Evolutionary conservation across 768 basidiomycete genomes (phyloP), one percentile per base, ranked within the genome.

Genomic region (Hypsizygus marmoreus): DNA sequence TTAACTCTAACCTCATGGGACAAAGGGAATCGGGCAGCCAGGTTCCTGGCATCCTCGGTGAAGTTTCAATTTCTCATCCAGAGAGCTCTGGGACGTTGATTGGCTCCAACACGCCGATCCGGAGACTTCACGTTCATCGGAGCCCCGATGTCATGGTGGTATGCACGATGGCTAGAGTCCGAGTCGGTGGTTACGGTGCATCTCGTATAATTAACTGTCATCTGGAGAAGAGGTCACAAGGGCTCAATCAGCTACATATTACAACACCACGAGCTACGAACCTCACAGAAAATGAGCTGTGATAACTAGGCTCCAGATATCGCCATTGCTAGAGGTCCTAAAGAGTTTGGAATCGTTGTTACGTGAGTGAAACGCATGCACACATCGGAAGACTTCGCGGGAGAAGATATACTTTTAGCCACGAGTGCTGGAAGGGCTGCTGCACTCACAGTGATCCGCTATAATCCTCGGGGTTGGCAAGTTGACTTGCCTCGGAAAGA

Each of bases 341-440:
- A 40, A 9, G 25, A 14, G 29, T n/a, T 9, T 25, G 13, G 12
- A 26, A 26, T 14, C 13, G 5, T 35, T 7, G 17, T 35, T 32
- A 36, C 23, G 44, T 33, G 28, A 37, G 24, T 29, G n/a, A 11
- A 23, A 25, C 12, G 14, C 42, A 37, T 40, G 26, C 46, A n/a
- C n/a, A n/a, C n/a, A n/a, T n/a, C n/a, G 35, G 9, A n/a, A 46
- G 23, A 17, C 11, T 49, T 53, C 47, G 47, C 44, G 42, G 47
- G 47, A 46, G 47, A 53, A 49, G 47, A 24, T 36, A 37, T 38
- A 36, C 47, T 19, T 44, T 28, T n/a, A n/a, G n/a, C 16, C 14
- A 39, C 36, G 13, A 32, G 10, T 22, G 44, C 36, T 39, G 40
- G 39, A 41, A 10, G 28, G 30, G 19, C 40, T 34, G 32, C 36